Base-by-base conservation (phyloP, 306 rosid genomes). In the Ammopiptanthus mongolicus region DNA sequence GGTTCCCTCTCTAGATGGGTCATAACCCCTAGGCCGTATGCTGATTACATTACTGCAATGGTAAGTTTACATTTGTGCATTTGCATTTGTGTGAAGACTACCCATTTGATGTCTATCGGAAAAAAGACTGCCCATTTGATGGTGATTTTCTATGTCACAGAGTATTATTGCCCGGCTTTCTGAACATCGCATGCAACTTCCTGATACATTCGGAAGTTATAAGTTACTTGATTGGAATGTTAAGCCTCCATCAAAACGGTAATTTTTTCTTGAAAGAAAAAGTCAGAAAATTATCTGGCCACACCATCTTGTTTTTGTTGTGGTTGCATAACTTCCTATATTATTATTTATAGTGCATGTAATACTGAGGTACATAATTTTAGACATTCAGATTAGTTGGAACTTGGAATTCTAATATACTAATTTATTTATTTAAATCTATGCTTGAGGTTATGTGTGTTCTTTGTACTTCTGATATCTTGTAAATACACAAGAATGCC, bases 161-260 rank as follows among this genome's bases (percentile, higher is more conserved):
- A 83, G 73, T 56, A 92, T 96, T 72, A 77, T 90, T 83, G 46
- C 88, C 62, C 87, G 62, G 79, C 84, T 96, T 73, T 83, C 85
- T 33, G 93, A 88, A 66, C 92, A 89, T 71, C 89, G 2, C n/a
- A 36, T 96, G 84, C 86, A 87, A 42, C 88, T 96, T 82, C 97
- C 97, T 69, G 82, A 59, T 48, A 76, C 82, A 73, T 89, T 89
- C 39, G 95, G 96, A 79, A 86, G 74, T 77, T 96, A 89, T 71
- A 69, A 83, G 77, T 82, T 92, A 69, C 59, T 92, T 80, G 73
- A 74, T 75, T 96, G 99, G 97, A 85, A 79, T 47, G 79, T 71
- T n/a, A 88, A 84, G 68, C 81, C 91, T 78, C 81, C 70, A 61
- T 67, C 46, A 13, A 85, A 83, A 78, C 44, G 93, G 99, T 96